Base-by-base conservation (phyloP, 805 yeast species). In the Saccharomycopsis selenospora region DNA sequence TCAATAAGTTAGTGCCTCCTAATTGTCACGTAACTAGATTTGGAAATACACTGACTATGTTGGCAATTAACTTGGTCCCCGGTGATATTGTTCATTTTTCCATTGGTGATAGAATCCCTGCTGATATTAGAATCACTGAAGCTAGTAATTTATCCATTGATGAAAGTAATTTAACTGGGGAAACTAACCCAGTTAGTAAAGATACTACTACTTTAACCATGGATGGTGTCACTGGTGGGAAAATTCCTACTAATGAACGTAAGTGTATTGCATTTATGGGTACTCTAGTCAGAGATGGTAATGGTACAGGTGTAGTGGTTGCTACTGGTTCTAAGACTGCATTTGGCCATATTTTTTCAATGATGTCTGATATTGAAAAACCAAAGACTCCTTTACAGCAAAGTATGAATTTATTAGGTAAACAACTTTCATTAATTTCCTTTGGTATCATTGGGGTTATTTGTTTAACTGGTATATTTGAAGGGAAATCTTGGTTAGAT, bases 301-400 rank as follows among this genome's bases (percentile, higher is more conserved):
- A 85, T 58, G 99, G 98, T 17, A 61, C 84, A 1, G 99, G 99
- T 54, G 74, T 93, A 38, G 99, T 93, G 13, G 77, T 93, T 28
- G 96, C 91, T 10, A 93, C 96, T 1, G 95, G 95, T 33, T 71
- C 76, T 33, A 79, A 82, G 55, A 91, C 99, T 2, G 96, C 95
- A 44, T 89, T 93, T 66, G 99, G 99, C 45, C 73, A 83, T 42
- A 97, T 93, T 13, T 93, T 89, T 61, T 90, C 85, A 57, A 89
- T 93, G 96, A 88, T 93, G 95, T 76, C 83, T 30, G 83, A 80
- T 45, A 93, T 93, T 56, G 96, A 89, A 64, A 93, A 93, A 66
- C 99, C 99, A 46, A 93, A 93, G 67, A 93, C 99, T 14, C 99
- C 99, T 2, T 71, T 93, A 56, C 99, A 93, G 68, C 75, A 79